phyloP scores from a whole-genome alignment of 805 yeast species.

The Torulaspora maleeae region DNA sequence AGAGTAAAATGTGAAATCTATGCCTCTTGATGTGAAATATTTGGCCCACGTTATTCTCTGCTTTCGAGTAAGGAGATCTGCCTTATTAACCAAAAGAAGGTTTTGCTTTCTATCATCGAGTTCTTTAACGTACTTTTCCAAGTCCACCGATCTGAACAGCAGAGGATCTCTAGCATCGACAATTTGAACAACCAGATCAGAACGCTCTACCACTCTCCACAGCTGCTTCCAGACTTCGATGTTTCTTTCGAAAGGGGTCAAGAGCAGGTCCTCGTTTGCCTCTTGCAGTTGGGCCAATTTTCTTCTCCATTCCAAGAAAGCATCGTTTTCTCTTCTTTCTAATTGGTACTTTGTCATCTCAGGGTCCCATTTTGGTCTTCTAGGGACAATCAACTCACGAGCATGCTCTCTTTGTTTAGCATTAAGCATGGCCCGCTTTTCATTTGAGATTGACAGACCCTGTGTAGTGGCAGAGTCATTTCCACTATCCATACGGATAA shows the following conservation, averaged over 20 bases:
- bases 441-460: constrained; percentile 59
- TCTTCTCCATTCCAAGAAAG: constrained; percentile 93
- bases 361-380: constrained; percentile 84
- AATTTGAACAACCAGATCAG: constrained; percentile 90
- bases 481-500: constrained; percentile 62
- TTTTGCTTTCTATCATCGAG: constrained; percentile 71
- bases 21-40: constrained; percentile 63
- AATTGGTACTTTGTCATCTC: constrained; percentile 68
- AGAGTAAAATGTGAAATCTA: constrained; percentile 85
- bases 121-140: constrained; percentile 78
- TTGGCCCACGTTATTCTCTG: constrained; percentile 88
- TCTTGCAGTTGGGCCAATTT: constrained; percentile 81
- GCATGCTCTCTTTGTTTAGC: constrained; percentile 64
- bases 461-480: constrained; percentile 42
- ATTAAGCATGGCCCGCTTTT: constrained; percentile 58
- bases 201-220: constrained; percentile 96
- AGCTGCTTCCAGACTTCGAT: constrained; percentile 97
- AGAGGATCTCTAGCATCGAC: constrained; percentile 96
- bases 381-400: constrained; percentile 75
- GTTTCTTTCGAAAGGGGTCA: constrained; percentile 96
- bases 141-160: constrained; percentile 80
- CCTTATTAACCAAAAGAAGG: constrained; percentile 83
- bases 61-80: constrained; percentile 72
- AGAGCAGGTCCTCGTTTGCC: constrained; percentile 65
- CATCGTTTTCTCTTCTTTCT: constrained; percentile 81